Evolutionary conservation across 1,139 yeast species (phyloP), one percentile per base, ranked within the genome.

Genomic region (Hansenula anomala): DNA sequence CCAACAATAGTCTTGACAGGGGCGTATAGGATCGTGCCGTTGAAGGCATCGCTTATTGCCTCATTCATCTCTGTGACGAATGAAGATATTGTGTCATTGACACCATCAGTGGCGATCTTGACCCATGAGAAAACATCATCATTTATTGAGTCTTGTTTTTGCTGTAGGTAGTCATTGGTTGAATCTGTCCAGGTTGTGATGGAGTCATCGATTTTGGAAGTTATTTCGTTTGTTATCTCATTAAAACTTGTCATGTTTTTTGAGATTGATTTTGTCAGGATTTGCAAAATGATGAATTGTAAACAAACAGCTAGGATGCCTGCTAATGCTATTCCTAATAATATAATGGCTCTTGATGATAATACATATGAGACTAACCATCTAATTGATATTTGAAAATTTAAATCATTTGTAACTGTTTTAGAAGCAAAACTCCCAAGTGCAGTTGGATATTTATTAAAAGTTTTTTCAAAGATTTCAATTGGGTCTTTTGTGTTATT

Each of bases 1-100:
- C 80, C 78, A 6, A 89, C 84, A 1, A 89, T 78, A 0, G 79
- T 64, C 27, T 63, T 73, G 50, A 90, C 69, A 0, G 95, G 85
- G 1, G 56, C 55, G 34, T 78, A 75, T 14, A 92, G 65, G 0
- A 86, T 75, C 0, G 97, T 87, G 4, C 69, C 71, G 4, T 79
- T 77, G 60, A 92, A 89, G 0, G 80, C 71, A 4, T 64, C 64
- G 22, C 69, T 67, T 11, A 92, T 60, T 1, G 78, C 78, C 4
- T 59, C 51, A 52, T 83, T 78, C 62, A 85, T 65, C 22, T 65
- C 68, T 7, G 59, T 59, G 28, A 75, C 66, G 54, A 83, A 74
- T 4, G 57, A 57, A 11, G 66, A 58, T 2, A 82, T 64, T 0
- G 89, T 80, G n/a, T 57, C 45, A 54, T 83, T 83, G 2, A 83